Conservation (phyloP, 2,329 filamentous ascomycete genomes). For the Lasiodiplodia theobromae region DNA sequence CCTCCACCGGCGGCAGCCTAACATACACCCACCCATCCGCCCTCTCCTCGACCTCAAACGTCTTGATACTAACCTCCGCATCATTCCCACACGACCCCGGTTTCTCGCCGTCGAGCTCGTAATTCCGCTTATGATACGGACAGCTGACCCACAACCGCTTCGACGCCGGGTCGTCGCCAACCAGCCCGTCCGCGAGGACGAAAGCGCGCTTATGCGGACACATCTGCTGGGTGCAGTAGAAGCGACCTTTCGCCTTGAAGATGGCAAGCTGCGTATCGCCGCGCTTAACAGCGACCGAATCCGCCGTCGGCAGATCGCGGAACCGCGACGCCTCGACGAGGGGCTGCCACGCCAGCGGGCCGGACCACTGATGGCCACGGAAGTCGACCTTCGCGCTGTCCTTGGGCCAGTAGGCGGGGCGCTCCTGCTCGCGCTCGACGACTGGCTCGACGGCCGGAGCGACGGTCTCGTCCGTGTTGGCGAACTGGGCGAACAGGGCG, state of each 20-base stretch:
- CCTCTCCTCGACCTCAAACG: conserved; percentile 78
- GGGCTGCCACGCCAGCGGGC: conserved; percentile 75
- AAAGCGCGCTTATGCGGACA: conserved; percentile 92
- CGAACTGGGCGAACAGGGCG: conserved; percentile 80
- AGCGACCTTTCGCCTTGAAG: conserved; percentile 81
- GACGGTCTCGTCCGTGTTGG: conserved; percentile 75
- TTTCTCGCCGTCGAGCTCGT: conserved; percentile 71
- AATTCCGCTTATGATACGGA: conserved; percentile 90
- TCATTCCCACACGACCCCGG: conserved; percentile 79
- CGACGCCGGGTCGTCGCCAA: conserved; percentile 70
- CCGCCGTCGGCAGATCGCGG: conserved; percentile 71
- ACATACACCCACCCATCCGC: conserved; percentile 80
- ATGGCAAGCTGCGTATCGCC: conserved; percentile 89
- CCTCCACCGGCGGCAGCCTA: conserved; percentile 78
- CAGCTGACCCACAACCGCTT: conserved; percentile 84
- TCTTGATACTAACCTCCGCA: conserved; percentile 77
- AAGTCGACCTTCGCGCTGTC: conserved; percentile 75
- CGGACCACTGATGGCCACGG: conserved; percentile 70
- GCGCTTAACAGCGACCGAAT: conserved; percentile 79
- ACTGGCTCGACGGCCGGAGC: conserved; percentile 74
- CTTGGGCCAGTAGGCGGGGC: conserved; percentile 80
- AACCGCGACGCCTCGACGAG: conserved; percentile 76
- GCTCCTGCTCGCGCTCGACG: conserved; percentile 72
- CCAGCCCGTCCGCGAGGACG: conserved; percentile 83
- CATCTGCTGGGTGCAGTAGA: conserved; percentile 92